Conservation (phyloP, 2,329 filamentous ascomycete genomes). For the Fusarium austroafricanum region DNA sequence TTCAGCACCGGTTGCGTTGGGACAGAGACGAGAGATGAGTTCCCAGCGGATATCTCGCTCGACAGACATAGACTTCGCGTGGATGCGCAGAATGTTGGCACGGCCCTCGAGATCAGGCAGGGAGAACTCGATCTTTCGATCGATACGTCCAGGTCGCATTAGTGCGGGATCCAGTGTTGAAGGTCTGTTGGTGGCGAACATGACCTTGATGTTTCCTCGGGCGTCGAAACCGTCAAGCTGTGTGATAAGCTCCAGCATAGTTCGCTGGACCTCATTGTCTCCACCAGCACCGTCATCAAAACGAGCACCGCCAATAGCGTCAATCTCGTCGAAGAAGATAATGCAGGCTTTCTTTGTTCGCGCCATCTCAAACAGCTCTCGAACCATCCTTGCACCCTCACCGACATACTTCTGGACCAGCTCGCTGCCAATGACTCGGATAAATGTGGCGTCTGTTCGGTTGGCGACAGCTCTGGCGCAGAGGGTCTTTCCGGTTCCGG, state of each 20-base stretch:
- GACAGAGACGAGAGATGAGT: constrained; percentile 95
- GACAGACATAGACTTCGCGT: constrained; percentile 99
- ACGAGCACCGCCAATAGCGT: constrained; percentile 93
- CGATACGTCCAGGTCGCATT: constrained; percentile 97
- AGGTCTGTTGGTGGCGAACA: constrained; percentile 98
- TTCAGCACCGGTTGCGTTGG: constrained; percentile 96
- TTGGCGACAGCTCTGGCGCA: constrained; percentile 98
- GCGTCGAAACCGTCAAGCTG: constrained; percentile 97
- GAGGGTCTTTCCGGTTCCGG: constrained; percentile 98
- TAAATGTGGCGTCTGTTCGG: constrained; percentile 97
- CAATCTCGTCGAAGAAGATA: constrained; percentile 97
- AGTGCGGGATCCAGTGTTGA: constrained; percentile 96
- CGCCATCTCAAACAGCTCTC: constrained; percentile 99
- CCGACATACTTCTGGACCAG: constrained; percentile 99
- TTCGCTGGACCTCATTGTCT: constrained; percentile 97
- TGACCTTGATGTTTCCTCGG: constrained; percentile 98
- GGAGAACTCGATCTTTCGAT: constrained; percentile 98
- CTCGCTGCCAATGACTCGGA: constrained; percentile 97
- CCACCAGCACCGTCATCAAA: constrained; percentile 97
- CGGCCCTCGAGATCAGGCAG: constrained; percentile 96
- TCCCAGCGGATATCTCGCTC: constrained; percentile 99
- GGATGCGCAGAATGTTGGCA: constrained; percentile 97
- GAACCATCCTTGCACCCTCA: constrained; percentile 97
- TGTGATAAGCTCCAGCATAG: constrained; percentile 97
- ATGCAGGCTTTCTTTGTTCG: constrained; percentile 99